Percentiles rank a stretch among this genome's conserved stretches.
Conservation (phyloP, 2,329 filamentous ascomycete genomes). For the Monilinia aucupariae region DNA sequence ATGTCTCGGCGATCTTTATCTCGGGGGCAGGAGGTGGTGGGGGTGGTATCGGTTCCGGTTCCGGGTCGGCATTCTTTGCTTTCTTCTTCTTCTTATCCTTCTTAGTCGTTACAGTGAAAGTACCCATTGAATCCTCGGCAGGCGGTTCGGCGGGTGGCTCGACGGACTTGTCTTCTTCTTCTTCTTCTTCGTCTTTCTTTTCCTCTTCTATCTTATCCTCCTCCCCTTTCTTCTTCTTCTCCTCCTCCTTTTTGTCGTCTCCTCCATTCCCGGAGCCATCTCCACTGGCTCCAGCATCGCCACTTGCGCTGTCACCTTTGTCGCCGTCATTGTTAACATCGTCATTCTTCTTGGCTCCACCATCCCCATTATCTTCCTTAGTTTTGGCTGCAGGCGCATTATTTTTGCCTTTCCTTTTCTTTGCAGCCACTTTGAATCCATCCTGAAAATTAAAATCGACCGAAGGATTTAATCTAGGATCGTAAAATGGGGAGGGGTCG, state of each 20-base stretch:
- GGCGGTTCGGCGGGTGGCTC: background rate
- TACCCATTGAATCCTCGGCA: background rate
- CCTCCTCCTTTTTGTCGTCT: constrained; percentile 33
- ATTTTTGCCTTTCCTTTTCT: constrained; percentile 49
- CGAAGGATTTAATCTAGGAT: constrained; percentile 42
- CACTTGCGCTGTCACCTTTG: constrained; percentile 36
- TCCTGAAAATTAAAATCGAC: constrained; percentile 55
- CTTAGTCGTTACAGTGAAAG: constrained; percentile 7
- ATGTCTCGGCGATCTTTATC: constrained; percentile 45
- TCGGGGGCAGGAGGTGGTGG: constrained; percentile 31
- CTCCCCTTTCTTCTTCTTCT: constrained; percentile 39
- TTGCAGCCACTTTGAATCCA: constrained; percentile 51
- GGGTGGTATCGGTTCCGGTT: constrained; percentile 20
- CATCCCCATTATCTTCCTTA: constrained; percentile 43
- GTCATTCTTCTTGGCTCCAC: constrained; percentile 41
- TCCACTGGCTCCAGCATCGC: constrained; percentile 34
- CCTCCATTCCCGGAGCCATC: constrained; percentile 36
- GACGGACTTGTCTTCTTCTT: constrained; percentile 26
- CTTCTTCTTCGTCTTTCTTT: constrained; percentile 34
- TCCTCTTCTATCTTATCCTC: constrained; percentile 37
- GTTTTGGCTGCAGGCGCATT: constrained; percentile 23
- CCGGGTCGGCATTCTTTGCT: constrained; percentile 34
- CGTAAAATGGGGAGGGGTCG: constrained; percentile 39
- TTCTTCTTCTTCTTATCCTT: constrained; percentile 49
- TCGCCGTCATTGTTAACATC: constrained; percentile 36